These are phyloP conservation scores for Fusarium xylarioides DNA, from an alignment of 2,329 filamentous ascomycete genomes.

Conservation along the genomic window DNA sequence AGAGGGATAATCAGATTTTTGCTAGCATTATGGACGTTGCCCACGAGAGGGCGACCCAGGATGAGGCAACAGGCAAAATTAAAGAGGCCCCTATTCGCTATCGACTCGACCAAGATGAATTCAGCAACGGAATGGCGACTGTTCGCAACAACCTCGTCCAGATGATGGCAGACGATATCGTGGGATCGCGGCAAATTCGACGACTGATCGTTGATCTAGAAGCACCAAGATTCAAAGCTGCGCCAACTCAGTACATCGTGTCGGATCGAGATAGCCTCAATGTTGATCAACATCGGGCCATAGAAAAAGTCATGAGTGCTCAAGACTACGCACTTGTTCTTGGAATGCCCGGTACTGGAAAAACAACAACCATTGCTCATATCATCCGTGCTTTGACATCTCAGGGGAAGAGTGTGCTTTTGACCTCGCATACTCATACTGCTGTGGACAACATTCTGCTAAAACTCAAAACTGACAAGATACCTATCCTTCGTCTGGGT, in stretches of 20 bases:
- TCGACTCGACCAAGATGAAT: constrained; percentile 95
- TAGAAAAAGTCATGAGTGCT: constrained; percentile 95
- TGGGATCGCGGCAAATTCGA: constrained; percentile 76
- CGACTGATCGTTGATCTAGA: constrained; percentile 81
- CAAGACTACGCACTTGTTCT: constrained; percentile 96
- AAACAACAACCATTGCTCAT: constrained; percentile 97
- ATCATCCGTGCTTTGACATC: constrained; percentile 91
- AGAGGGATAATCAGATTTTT: constrained; percentile 82
- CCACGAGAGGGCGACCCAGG: constrained; percentile 59
- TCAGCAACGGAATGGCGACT: constrained; percentile 96
- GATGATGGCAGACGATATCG: constrained; percentile 83
- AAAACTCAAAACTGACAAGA: constrained; percentile 83
- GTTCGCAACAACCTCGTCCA: constrained; percentile 94
- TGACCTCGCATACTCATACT: constrained; percentile 96
- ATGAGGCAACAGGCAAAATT: constrained; percentile 61
- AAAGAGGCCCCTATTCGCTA: constrained; percentile 72
- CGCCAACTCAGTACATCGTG: constrained; percentile 70
- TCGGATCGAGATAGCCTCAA: constrained; percentile 76
- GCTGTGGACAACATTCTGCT: constrained; percentile 98
- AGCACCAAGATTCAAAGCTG: constrained; percentile 76
- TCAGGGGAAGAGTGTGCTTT: constrained; percentile 89
- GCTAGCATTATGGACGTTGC: constrained; percentile 89
- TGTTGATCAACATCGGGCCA: constrained; percentile 83
- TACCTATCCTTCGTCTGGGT: constrained; percentile 85
- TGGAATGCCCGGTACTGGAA: constrained; percentile 97